Conservation (phyloP, 495 filamentous ascomycete species). For the Hypoxylon rickii region DNA sequence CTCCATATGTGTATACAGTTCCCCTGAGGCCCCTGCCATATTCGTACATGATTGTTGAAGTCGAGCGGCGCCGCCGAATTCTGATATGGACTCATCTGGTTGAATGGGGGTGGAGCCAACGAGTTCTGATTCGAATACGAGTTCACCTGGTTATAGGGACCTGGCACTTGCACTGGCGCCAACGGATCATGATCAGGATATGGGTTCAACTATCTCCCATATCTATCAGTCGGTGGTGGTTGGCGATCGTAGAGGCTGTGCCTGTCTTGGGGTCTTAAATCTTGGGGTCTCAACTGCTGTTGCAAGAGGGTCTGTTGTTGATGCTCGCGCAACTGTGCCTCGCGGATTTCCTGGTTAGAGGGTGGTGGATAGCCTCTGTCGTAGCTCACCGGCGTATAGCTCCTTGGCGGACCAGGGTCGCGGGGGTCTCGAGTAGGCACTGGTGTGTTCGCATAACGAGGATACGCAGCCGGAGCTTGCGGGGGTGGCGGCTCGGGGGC, state of each 20-base stretch:
- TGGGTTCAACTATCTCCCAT: slow-evolving; percentile 30
- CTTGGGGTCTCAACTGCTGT: slow-evolving; percentile 43
- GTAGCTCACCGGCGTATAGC: slow-evolving; percentile 40
- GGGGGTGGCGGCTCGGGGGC: slow-evolving; percentile 41
- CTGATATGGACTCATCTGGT: too few relatives aligned
- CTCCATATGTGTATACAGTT: too few relatives aligned
- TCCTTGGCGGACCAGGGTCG: slow-evolving; percentile 36
- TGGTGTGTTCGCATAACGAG: slow-evolving; percentile 38
- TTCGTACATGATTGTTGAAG: too few relatives aligned
- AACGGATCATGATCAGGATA: not conserved
- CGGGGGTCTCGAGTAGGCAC: slow-evolving; percentile 39
- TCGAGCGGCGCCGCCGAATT: too few relatives aligned
- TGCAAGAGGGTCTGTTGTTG: slow-evolving; percentile 38
- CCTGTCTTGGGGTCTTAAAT: too few relatives aligned
- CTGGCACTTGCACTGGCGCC: too few relatives aligned
- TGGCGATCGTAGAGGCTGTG: slow-evolving; percentile 35
- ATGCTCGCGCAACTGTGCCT: slow-evolving; percentile 37
- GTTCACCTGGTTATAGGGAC: too few relatives aligned
- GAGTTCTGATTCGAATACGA: too few relatives aligned
- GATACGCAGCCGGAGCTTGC: slow-evolving; percentile 33
- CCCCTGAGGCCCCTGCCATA: too few relatives aligned
- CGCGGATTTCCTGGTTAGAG: slow-evolving; percentile 31
- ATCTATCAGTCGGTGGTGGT: slow-evolving; percentile 36
- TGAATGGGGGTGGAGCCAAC: too few relatives aligned
- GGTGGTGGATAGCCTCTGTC: slow-evolving; percentile 31